phyloP scores from a whole-genome alignment of 805 yeast genomes.

The Kluyveromyces aestuarii region DNA sequence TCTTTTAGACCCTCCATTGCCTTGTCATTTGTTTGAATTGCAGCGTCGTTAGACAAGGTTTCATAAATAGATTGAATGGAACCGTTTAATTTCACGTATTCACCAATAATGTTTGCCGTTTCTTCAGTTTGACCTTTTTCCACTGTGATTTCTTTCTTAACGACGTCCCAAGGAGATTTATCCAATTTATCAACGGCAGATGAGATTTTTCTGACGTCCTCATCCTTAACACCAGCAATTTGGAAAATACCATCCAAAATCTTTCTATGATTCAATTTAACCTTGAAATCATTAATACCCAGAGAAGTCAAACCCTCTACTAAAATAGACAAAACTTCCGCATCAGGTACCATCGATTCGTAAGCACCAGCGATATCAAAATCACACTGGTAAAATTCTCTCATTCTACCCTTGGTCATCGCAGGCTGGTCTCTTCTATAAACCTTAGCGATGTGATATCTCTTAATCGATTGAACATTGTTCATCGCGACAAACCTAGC shows the following conservation, averaged over 20 bases:
- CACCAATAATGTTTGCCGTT: conserved; percentile 90
- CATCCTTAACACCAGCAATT: conserved; percentile 89
- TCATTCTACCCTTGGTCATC: conserved; percentile 99
- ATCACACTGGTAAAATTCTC: conserved; percentile 99
- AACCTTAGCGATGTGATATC: conserved; percentile 96
- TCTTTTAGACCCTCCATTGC: conserved; percentile 80
- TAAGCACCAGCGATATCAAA: conserved; percentile 92
- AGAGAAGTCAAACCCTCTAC: conserved; percentile 79
- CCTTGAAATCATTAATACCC: conserved; percentile 82
- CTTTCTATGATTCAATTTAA: conserved; percentile 92
- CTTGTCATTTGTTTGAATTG: conserved; percentile 51
- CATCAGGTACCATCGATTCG: conserved; percentile 94
- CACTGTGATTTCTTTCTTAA: conserved; percentile 80
- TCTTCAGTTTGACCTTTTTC: conserved; percentile 88
- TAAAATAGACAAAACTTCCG: conserved; percentile 73
- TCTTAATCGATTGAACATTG: conserved; percentile 77
- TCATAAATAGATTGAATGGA: conserved; percentile 53
- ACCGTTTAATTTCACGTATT: conserved; percentile 81
- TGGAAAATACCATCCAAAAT: conserved; percentile 92
- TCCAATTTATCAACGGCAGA: conserved; percentile 96
- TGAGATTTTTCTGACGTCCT: conserved; percentile 87
- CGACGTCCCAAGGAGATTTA: conserved; percentile 92
- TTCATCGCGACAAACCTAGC: conserved; percentile 97
- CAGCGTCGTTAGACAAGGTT: conserved; percentile 46
- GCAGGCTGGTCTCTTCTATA: conserved; percentile 99